Evolutionary conservation across 2,329 filamentous ascomycete genomes (phyloP), one percentile per base, ranked within the genome.

Genomic region (Pseudogymnoascus sp.): DNA sequence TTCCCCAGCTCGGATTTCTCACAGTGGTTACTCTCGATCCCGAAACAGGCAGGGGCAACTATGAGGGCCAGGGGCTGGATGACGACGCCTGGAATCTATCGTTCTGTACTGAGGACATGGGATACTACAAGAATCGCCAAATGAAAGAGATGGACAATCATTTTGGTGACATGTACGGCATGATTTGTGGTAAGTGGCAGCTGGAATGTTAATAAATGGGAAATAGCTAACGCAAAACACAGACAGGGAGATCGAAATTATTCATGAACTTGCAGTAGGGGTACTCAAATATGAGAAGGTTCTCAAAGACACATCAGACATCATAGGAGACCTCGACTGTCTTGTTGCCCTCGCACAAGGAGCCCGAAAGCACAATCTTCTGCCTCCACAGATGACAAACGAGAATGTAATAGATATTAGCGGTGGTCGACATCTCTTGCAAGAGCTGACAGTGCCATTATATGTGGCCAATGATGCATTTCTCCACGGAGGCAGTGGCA

Each of bases 1-100:
- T 96, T 66, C 93, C 92, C 0, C 92, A 96, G 70, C 84, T 97
- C 38, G 94, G 94, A 0, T 99, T 97, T 71, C 82, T 97, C 38
- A 89, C 92, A 2, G 86, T 88, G 0, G 86, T 96, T 14, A 82
- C 82, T 1, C 74, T 87, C 3, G 83, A 91, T 67, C 76, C 79
- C 12, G 73, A 78, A 1, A 85, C 82, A 1, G 84, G 84, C 0
- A 76, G 80, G 56, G 82, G 84, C 0, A 77, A 83, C 10, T 92
- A 88, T 67, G 80, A 85, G 67, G 90, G 90, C 0, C 78, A 82
- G 64, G 79, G 80, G 0, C 72, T 78, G 3, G 71, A 77, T 1
- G 78, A 80, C 14, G 85, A 86, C 63, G 75, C 76, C 0, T 99
- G 93, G 94, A 84, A 92, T 65, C 83, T 84, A 63, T 85, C 89